These are phyloP conservation scores for Cryptococcus sp. DNA, from an alignment of 1,284 basidiomycete genomes.

Conservation along the genomic window DNA sequence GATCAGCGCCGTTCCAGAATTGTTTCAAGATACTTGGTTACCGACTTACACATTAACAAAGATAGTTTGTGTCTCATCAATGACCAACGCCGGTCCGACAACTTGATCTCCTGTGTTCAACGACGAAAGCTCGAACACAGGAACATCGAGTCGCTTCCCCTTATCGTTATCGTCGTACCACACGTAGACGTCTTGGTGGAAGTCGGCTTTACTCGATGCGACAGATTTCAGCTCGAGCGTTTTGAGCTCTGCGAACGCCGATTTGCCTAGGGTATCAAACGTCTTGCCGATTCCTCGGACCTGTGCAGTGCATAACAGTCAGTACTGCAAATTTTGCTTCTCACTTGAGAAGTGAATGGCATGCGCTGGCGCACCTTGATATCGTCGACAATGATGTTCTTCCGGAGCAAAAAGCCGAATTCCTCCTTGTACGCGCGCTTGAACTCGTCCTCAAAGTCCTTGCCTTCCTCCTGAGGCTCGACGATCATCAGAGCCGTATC, in stretches of 20 bases:
- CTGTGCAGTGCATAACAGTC: conserved; percentile 3
- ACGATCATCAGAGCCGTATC: conserved; percentile 90
- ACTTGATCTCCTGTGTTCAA: conserved; percentile 71
- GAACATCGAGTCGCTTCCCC: conserved; percentile 62
- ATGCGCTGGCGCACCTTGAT: conserved; percentile 65
- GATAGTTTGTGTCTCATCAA: conserved; percentile 48
- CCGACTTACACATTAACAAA: conserved; percentile 37
- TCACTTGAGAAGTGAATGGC: neutral
- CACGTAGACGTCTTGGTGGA: conserved; percentile 37
- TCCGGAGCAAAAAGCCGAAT: conserved; percentile 89
- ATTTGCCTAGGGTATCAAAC: conserved; percentile 77
- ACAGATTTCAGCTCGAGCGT: conserved; percentile 12
- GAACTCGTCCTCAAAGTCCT: conserved; percentile 80
- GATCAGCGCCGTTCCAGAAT: conserved; percentile 62
- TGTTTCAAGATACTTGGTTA: conserved; percentile 65
- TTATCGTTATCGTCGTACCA: conserved; percentile 18
- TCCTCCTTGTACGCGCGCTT: conserved; percentile 73
- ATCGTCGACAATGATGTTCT: conserved; percentile 83
- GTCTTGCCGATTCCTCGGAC: conserved; percentile 72
- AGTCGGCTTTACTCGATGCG: conserved; percentile 49
- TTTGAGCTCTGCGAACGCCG: conserved; percentile 73
- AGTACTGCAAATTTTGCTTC: neutral
- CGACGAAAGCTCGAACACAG: conserved; percentile 71
- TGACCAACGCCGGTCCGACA: conserved; percentile 44
- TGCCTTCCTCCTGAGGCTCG: conserved; percentile 62